Evolutionary conservation across 1,284 basidiomycete species (phyloP), one percentile per base, ranked within the genome.

Genomic region (Cystobasidium sp.): DNA sequence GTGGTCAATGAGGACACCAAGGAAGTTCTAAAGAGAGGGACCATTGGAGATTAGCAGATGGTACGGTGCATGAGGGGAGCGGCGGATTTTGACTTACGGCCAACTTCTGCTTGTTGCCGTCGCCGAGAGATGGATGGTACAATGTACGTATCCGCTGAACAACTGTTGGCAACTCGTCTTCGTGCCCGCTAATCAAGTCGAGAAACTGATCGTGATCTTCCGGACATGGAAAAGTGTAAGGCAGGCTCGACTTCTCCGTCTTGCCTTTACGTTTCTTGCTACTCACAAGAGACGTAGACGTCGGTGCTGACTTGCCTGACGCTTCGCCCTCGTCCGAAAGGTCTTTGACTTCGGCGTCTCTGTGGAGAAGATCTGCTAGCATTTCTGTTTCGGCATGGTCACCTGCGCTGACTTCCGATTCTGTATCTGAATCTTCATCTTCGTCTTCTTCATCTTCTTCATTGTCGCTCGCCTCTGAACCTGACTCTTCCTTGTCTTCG

Each of bases 151-250:
- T 96, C 53, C 97, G 91, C 80, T 97, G 90, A 31, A 98, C 85
- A 6, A 99, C 93, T 0, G 86, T 90, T 1, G 91, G 88, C 6
- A 97, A 83, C 68, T 92, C 90, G 46, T 83, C 82, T 14, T 76
- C 70, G 22, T 95, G 81, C 49, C 86, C 85, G 22, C 91, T 88
- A 1, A 97, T 81, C 18, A 96, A 89, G 22, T 91, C 88, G 53
- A 97, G 86, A 77, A 99, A 91, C 76, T 97, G 93, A 63, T 92
- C 91, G 78, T 98, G 93, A 1, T 85, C 89, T 6, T 87, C 82
- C 0, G 97, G 97, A 80, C 94, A 97, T 37, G 91, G 86, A 82
- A 97, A 99, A 0, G 92, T 97, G 82, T 88, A 99, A 0, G 96
- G 95, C 1, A 98, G 85, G 77, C 10, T 59, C 7, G 56, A 18